Base-by-base conservation (phyloP, 1,284 basidiomycete genomes). In the Cryptococcus sp. region DNA sequence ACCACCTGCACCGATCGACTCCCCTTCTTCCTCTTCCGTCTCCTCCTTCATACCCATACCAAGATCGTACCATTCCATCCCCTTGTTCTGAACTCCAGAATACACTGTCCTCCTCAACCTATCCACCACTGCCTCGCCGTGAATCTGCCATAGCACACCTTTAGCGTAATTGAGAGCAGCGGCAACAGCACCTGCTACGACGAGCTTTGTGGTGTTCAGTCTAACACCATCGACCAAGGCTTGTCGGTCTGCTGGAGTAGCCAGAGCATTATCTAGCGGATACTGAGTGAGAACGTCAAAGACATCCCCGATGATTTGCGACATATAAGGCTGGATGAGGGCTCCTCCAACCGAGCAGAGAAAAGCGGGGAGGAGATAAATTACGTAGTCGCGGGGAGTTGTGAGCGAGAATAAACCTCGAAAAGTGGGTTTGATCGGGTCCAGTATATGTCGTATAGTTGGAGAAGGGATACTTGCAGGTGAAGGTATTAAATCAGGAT, bases 301-400 rank as follows among this genome's bases (percentile, higher is more conserved):
- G 4, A 86, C 85, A 52, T 88, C 82, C 34, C 95, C 94, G 61
- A 98, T 80, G 61, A 95, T 84, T 52, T 84, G 82, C 5, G 95
- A 94, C 92, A 98, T 97, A 79, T 89, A 89, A 0, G 95, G 90
- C 0, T 89, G 90, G 38, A 97, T 81, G 38, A 86, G 83, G 45
- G 91, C 89, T 0, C 86, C 82, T 44, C 84, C 76, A 42, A 90
- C 57, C 4, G 90, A 88, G 32, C 85, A 80, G 45, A 83, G 15
- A 52, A 88, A 63, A 3, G 88, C 91, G 1, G 94, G 94, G 51
- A 94, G 76, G 58, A 91, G 79, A 30, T 80, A 62, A 49, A 83
- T 65, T 32, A 76, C 3, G 55, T 81, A 66, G 64, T 89, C 83
- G 46, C 80, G 80, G 33, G 76, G 71, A 1, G 84, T 79, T 55